These are phyloP conservation scores for Fusarium equiseti DNA, from an alignment of 2,329 filamentous ascomycete species.

Conservation along the genomic window DNA sequence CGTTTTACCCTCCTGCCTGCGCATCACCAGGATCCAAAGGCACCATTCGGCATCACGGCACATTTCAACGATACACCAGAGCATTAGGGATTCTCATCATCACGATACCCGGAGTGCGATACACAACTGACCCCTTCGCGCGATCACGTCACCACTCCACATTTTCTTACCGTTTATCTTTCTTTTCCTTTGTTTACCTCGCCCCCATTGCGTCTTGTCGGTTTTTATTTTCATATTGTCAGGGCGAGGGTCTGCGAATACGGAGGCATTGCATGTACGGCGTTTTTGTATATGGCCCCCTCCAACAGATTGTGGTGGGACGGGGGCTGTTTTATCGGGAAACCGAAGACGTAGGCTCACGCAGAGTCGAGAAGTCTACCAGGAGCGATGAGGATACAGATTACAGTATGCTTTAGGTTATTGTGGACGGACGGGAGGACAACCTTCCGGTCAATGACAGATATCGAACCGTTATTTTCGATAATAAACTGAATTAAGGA, in stretches of 20 bases:
- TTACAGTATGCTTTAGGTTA: slow-evolving; percentile 18
- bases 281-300: slow-evolving; percentile 47
- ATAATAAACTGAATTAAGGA: slow-evolving; percentile 14
- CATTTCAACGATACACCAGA: slow-evolving; percentile 52
- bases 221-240: slow-evolving; percentile 30
- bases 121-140: slow-evolving; percentile 49
- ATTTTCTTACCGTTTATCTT: slow-evolving; percentile 42
- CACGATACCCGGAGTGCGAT: slow-evolving; percentile 59
- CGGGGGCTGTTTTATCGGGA: slow-evolving; percentile 32
- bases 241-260: slow-evolving; percentile 37
- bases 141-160: slow-evolving; percentile 56
- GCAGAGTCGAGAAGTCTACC: neutral
- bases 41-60: slow-evolving; percentile 50
- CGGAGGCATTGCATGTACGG: slow-evolving; percentile 46
- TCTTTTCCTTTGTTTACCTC: slow-evolving; percentile 30
- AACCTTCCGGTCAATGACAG: slow-evolving; percentile 33
- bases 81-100: slow-evolving; percentile 52
- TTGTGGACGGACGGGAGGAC: slow-evolving; percentile 20
- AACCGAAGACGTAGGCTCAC: slow-evolving; percentile 7
- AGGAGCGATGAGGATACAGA: neutral
- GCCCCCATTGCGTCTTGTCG: slow-evolving; percentile 32
- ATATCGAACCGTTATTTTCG: slow-evolving; percentile 18
- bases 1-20: slow-evolving; percentile 26
- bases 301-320: slow-evolving; percentile 3
- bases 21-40: slow-evolving; percentile 35